Evolutionary conservation across 139 green algal species (phyloP), one percentile per base, ranked within the genome.

Genomic region (Chlamydomonas schloesseri): DNA sequence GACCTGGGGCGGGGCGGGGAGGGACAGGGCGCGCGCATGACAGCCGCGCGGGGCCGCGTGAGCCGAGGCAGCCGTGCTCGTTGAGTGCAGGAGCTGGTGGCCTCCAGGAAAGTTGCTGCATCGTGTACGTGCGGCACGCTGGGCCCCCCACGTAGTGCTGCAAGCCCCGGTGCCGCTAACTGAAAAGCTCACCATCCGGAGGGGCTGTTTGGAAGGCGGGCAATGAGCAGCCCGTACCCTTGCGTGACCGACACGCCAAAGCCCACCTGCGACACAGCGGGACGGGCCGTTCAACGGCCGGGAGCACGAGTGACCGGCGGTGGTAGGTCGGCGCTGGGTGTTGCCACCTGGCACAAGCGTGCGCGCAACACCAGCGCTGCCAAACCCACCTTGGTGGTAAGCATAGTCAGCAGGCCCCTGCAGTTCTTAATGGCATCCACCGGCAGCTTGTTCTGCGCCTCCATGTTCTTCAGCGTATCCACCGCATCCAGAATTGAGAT

Each of bases 211-310:
- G 86, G 50, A 46, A 86, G 74, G 1, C 91, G 87, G 0, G 83
- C 81, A 29, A 94, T 58, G 1, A 94, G 50, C 20, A 94, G 72
- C 1, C 91, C 91, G 71, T 94, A 94, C 60, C 91, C 91, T 42
- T 94, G 89, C 4, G 89, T 94, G 1, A 94, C 85, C 11, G 89
- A 93, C n/a, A 94, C 83, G 28, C 91, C 91, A 37, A 94, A 93
- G 76, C 91, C 91, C 64, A 94, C 87, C 91, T 94, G 88, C 37
- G 57, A 42, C 4, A 57, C 9, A 14, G 70, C 21, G 18, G 26
- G 20, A 55, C 1, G 23, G 21, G 37, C n/a, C n/a, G n/a, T n/a
- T n/a, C n/a, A n/a, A n/a, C n/a, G 36, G 36, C 1, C 4, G 37
- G 34, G 29, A 11, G 42, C 42, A 50, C 42, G 42, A 50, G 42